Evolutionary conservation across 2,329 filamentous ascomycete genomes (phyloP).

Genomic region (Sporothrix brunneoviolacea): DNA sequence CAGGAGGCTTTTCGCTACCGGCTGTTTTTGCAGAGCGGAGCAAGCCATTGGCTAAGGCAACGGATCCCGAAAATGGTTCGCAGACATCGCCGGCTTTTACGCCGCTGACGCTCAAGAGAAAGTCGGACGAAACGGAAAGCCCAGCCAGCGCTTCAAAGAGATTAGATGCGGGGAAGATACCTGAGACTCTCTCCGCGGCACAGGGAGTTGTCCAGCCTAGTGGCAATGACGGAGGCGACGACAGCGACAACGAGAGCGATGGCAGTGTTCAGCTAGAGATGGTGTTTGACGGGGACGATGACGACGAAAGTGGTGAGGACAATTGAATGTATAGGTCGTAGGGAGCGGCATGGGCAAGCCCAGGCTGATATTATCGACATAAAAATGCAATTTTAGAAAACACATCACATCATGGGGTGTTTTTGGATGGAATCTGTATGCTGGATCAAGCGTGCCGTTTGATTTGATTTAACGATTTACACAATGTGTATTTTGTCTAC

Average conservation of each 20-base stretch:
- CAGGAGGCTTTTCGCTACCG: constrained; percentile 10
- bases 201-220: no score
- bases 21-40: constrained; percentile 11
- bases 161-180: constrained; percentile 16
- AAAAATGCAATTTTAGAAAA: no score
- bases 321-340: background rate
- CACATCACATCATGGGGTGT: no score
- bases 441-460: no score
- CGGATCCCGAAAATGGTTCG: constrained; percentile 23
- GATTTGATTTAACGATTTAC: no score
- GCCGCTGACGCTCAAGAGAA: constrained; percentile 30
- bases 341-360: no score
- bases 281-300: constrained; percentile 46
- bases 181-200: constrained; percentile 20
- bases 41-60: constrained; percentile 15
- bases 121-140: constrained; percentile 35
- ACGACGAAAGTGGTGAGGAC: background rate
- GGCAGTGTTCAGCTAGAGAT: constrained; percentile 54
- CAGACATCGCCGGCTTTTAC: background rate
- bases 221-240: constrained; percentile 15
- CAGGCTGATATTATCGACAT: no score
- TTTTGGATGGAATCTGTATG: no score
- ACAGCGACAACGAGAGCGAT: constrained; percentile 42
- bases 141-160: constrained; percentile 20
- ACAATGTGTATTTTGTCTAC: no score